These are phyloP conservation scores for Penicillium psychrofluorescens DNA, from an alignment of 495 filamentous ascomycete species.

Conservation along the genomic window DNA sequence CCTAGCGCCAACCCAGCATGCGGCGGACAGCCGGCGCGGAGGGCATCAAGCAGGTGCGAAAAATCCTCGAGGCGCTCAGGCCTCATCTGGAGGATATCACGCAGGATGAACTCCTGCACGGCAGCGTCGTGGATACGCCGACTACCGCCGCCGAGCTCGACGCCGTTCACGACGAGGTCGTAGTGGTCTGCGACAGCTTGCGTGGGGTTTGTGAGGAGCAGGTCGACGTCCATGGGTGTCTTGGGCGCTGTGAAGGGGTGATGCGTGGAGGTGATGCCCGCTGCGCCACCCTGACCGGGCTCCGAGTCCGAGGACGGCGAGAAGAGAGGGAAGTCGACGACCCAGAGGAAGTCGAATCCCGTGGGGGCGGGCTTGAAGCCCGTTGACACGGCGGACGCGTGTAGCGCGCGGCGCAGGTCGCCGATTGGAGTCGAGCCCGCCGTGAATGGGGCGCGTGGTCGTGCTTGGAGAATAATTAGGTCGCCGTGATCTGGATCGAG, in stretches of 20 bases:
- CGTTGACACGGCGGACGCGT: conserved; percentile 54
- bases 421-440: conserved; percentile 74
- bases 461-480: conserved; percentile 73
- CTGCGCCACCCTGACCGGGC: conserved; percentile 73
- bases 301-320: conserved; percentile 59
- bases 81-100: conserved; percentile 66
- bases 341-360: conserved; percentile 69
- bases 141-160: conserved; percentile 90
- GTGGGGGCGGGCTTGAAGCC: conserved; percentile 47
- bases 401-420: conserved; percentile 62
- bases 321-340: conserved; percentile 88
- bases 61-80: conserved; percentile 64
- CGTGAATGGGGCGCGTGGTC: conserved; percentile 49
- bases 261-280: conserved; percentile 82
- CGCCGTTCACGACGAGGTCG: conserved; percentile 90
- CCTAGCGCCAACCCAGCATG: conserved; percentile 92
- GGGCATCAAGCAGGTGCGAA: conserved; percentile 71
- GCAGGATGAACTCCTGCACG: conserved; percentile 79
- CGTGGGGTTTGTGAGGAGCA: conserved; percentile 65
- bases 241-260: conserved; percentile 94
- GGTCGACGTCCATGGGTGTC: conserved; percentile 60
- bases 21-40: conserved; percentile 87
- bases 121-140: conserved; percentile 82
- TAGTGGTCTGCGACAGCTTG: conserved; percentile 76
- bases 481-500: conserved; percentile 60